These are phyloP conservation scores for Houttuynia cordata DNA, from an alignment of 164 flowering plant species.

Conservation along the genomic window DNA sequence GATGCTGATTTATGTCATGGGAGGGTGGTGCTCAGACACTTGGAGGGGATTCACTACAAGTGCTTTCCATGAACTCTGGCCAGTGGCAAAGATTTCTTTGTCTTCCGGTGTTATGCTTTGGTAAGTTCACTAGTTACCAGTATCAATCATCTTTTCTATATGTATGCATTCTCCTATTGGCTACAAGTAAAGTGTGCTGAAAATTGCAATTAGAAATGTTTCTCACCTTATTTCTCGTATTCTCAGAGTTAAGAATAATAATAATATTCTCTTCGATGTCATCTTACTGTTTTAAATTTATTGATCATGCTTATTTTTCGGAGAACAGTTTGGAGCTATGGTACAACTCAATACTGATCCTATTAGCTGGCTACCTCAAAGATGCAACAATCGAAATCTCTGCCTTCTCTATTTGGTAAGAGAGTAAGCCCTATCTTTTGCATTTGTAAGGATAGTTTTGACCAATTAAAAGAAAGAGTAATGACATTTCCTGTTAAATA, in stretches of 20 bases:
- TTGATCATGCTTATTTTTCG: no score
- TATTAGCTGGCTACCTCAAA: constrained; percentile 36
- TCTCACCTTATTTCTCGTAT: background rate
- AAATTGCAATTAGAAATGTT: no score
- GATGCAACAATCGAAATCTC: constrained; percentile 37
- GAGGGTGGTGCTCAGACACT: constrained; percentile 48
- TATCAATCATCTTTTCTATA: background rate
- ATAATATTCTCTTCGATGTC: no score
- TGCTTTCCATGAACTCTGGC: constrained; percentile 51
- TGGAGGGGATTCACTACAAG: constrained; percentile 46
- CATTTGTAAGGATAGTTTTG: no score
- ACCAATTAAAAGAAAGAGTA: no score
- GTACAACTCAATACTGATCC: constrained; percentile 44
- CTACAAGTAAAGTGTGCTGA: no score
- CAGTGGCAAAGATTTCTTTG: constrained; percentile 40
- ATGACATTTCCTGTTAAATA: no score
- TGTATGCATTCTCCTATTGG: background rate
- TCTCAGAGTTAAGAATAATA: no score
- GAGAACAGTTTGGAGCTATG: constrained; percentile 37
- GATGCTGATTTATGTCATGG: constrained; percentile 39
- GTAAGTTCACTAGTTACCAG: constrained; percentile 15
- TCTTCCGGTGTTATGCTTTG: constrained; percentile 65
- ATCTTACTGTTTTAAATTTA: no score
- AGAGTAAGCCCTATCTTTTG: no score
- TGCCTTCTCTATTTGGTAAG: constrained; percentile 54